Base-by-base conservation (phyloP, 805 yeast species). In the Cyberlindnera maclurae region DNA sequence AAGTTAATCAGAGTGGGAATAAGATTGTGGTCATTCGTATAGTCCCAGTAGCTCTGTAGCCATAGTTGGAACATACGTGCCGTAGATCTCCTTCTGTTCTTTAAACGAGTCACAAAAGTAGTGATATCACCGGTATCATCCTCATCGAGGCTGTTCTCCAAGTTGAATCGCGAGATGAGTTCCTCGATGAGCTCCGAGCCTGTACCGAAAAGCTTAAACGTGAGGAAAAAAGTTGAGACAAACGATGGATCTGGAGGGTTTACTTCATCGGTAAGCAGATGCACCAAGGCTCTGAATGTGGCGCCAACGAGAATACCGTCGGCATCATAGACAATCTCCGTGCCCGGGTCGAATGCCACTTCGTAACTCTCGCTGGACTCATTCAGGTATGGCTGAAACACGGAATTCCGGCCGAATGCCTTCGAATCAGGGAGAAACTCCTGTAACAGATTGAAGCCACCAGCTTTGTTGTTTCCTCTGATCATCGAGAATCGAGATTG, bases 31-130 rank as follows among this genome's bases (percentile, higher is more conserved):
- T 88, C 95, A 15, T 52, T 54, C 31, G 70, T 67, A 34, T 73
- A 75, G 45, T 79, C 75, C 96, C 96, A 90, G 56, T 82, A 88
- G 37, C 93, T 80, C 58, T 87, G 95, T 58, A 90, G 63, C 98
- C 98, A 90, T 27, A 75, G 65, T 56, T 78, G 83, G 54, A 88
- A 75, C 57, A 82, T 68, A 46, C 73, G 75, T 47, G 81, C 76
- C 29, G 87, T 77, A 34, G 82, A 60, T 44, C 77, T 75, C 53
- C 90, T 65, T 56, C 93, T 70, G 45, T 70, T 78, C 50, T 46
- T 70, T 63, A 15, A 71, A 64, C 41, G 70, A 65, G 46, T 60
- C 43, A 15, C 51, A 36, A 46, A 49, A 2, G 71, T 61, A 2
- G 73, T 62, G 40, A 57, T 66, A 30, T 55, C 60, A 3, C 64